Conservation (phyloP, 306 rosid species). For the Cucurbita pepo region DNA sequence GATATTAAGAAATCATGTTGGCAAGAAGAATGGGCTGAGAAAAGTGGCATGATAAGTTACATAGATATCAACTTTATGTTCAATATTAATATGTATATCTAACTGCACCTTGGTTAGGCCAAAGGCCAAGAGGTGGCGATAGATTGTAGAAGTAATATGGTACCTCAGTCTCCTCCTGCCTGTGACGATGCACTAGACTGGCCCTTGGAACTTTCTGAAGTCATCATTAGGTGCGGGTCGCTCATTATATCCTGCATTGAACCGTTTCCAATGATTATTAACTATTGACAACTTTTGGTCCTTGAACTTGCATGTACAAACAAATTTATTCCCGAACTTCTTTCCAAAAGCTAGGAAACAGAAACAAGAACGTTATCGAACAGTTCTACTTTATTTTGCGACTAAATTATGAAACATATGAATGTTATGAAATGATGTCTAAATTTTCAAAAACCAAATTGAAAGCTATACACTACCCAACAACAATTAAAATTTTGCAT, state of each 20-base stretch:
- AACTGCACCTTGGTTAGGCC: neutral
- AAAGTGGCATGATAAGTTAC: neutral
- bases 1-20: neutral
- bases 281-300: neutral
- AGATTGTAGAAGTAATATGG: neutral
- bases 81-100: neutral
- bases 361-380: neutral
- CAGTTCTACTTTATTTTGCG: neutral
- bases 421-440: neutral
- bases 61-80: neutral
- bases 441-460: neutral
- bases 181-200: conserved; percentile 21
- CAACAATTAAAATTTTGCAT: neutral
- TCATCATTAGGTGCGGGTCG: conserved; percentile 16
- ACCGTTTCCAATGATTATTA: neutral
- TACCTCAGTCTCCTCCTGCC: conserved; percentile 16
- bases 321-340: neutral
- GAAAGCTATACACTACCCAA: neutral
- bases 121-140: neutral
- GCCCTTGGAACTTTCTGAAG: conserved; percentile 25
- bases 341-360: neutral
- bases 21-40: neutral
- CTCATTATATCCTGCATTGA: conserved; percentile 40
- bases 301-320: neutral
- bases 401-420: neutral